phyloP scores from a whole-genome alignment of 331 rosid genomes.

The Erythrophleum ivorense region DNA sequence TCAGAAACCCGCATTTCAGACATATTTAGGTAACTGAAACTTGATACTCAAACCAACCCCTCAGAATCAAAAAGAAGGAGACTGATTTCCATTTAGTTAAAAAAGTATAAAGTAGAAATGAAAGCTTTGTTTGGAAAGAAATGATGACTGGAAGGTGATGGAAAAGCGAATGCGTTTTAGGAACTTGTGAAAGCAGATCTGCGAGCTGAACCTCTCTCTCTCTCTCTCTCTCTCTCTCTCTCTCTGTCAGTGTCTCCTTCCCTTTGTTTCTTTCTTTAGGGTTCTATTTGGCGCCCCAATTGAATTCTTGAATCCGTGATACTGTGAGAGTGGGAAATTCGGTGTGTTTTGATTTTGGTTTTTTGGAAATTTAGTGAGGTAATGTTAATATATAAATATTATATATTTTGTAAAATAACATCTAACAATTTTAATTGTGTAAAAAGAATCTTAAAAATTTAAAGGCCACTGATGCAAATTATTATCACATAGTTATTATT shows the following conservation, averaged over 20 bases:
- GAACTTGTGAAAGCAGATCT: slow-evolving; percentile 48
- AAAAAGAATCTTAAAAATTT: no score
- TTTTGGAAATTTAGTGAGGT: background rate
- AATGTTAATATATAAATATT: no score
- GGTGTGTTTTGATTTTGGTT: background rate
- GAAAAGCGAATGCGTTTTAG: background rate
- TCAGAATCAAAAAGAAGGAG: slow-evolving; percentile 15
- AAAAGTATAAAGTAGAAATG: slow-evolving; percentile 9
- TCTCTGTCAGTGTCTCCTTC: slow-evolving; percentile 2
- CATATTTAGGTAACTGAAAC: slow-evolving; percentile 33
- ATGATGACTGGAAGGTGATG: slow-evolving; percentile 10
- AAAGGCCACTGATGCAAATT: no score
- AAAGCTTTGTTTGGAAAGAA: background rate
- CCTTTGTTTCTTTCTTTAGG: slow-evolving; percentile 38
- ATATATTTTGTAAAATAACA: no score
- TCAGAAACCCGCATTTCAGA: slow-evolving; percentile 68
- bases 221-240: no score
- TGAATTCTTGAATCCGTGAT: slow-evolving; percentile 43
- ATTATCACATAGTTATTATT: no score
- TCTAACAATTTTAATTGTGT: no score
- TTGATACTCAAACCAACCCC: background rate
- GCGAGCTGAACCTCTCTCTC: slow-evolving; percentile 17
- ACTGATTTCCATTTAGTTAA: slow-evolving; percentile 32
- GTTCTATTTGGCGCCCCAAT: slow-evolving; percentile 56
- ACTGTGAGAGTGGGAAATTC: background rate